Evolutionary conservation across 352 stramenopile genomes (phyloP).

Genomic region (Heterotrichella gracilis): DNA sequence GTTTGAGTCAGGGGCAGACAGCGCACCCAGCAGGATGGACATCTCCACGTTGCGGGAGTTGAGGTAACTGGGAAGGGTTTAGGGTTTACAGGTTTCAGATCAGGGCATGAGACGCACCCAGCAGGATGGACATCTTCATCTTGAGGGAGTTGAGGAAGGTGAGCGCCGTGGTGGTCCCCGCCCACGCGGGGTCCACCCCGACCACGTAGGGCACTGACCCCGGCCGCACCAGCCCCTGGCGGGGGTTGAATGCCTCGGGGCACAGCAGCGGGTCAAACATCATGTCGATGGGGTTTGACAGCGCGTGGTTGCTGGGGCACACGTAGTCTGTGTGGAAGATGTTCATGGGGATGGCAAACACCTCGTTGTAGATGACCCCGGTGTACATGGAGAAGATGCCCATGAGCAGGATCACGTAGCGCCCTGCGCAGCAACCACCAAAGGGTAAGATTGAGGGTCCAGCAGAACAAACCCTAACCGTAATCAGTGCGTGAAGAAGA

Average conservation of each 20-base stretch:
- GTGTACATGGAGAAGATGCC: conserved; percentile 83
- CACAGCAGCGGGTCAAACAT: too few species aligned
- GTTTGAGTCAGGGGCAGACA: too few species aligned
- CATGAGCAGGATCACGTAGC: conserved; percentile 96
- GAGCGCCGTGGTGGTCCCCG: conserved; percentile 76
- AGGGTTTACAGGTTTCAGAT: too few species aligned
- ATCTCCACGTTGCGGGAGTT: conserved; percentile 99
- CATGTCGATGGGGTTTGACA: conserved; percentile 35
- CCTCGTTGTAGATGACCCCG: conserved; percentile 95
- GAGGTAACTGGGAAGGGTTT: conserved; percentile 91
- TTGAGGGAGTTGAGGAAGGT: conserved; percentile 99
- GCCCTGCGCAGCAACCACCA: too few species aligned
- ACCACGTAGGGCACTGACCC: conserved; percentile 53
- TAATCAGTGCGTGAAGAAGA: too few species aligned
- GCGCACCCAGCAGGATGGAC: conserved; percentile 85
- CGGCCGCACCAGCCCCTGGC: too few species aligned
- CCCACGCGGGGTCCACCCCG: conserved; percentile 85
- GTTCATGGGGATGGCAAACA: conserved; percentile 81
- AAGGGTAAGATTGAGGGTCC: too few species aligned
- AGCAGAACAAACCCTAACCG: conserved; percentile 12
- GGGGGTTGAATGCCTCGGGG: too few species aligned
- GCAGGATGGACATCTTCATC: conserved; percentile 96
- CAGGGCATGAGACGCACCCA: too few species aligned
- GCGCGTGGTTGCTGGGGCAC: conserved; percentile 15
- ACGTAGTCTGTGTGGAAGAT: conserved; percentile 47